Conservation (phyloP, 2,329 filamentous ascomycete species). For the Alternaria triticina region DNA sequence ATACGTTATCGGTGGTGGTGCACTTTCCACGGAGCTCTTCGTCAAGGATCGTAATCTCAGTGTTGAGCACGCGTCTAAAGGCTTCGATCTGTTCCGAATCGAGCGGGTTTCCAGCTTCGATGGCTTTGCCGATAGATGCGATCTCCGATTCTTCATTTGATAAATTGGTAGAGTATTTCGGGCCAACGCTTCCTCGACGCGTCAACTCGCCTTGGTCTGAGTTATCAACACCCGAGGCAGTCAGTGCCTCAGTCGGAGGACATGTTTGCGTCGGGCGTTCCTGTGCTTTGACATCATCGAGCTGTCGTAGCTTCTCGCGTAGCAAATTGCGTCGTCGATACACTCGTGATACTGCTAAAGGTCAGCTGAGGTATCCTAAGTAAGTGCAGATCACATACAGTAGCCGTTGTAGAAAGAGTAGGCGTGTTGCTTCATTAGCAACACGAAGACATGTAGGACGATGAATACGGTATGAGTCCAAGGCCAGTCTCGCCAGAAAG, state of each 20-base stretch:
- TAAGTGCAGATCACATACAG: conserved; percentile 40
- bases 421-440: conserved; percentile 85
- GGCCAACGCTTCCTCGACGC: conserved; percentile 43
- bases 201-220: conserved; percentile 8
- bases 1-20: conserved; percentile 57
- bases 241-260: not conserved
- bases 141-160: conserved; percentile 62
- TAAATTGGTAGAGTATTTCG: conserved; percentile 53
- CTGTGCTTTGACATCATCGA: conserved; percentile 61
- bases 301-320: conserved; percentile 60
- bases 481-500: conserved; percentile 75
- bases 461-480: conserved; percentile 85
- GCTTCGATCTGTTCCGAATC: conserved; percentile 66
- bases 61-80: conserved; percentile 70
- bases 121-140: conserved; percentile 65
- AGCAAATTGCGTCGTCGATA: conserved; percentile 58
- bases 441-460: conserved; percentile 73
- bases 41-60: conserved; percentile 68
- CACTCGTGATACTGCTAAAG: conserved; percentile 48
- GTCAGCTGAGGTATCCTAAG: not conserved
- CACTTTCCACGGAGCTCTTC: conserved; percentile 71
- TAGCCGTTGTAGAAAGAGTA: conserved; percentile 82
- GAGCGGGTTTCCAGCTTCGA: conserved; percentile 66
- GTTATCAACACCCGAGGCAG: conserved; percentile 24
- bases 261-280: conserved; percentile 44